Percentiles rank a stretch among this genome's conserved stretches.
phyloP scores from a whole-genome alignment of 805 yeast species.

The Myxozyma udenii region DNA sequence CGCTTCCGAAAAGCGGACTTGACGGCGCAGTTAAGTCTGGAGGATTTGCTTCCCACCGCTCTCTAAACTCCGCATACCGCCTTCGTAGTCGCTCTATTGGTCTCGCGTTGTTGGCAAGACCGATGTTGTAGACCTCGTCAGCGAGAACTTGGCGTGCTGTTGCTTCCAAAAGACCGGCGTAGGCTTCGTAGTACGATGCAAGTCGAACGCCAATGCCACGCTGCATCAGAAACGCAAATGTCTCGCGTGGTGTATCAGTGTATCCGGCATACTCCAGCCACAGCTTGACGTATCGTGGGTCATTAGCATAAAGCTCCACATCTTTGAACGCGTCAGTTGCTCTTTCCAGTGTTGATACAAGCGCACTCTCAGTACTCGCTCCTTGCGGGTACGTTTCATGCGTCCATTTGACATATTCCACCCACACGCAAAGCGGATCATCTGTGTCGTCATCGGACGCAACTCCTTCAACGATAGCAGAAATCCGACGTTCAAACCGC shows the following conservation, averaged over 20 bases:
- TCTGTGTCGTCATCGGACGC: constrained; percentile 59
- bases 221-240: constrained; percentile 66
- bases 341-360: constrained; percentile 62
- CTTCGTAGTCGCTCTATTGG: constrained; percentile 53
- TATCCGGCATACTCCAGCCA: constrained; percentile 78
- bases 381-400: constrained; percentile 59
- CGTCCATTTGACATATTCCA: constrained; percentile 77
- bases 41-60: constrained; percentile 39
- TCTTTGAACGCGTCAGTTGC: constrained; percentile 70
- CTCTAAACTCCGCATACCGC: constrained; percentile 46
- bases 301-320: constrained; percentile 67
- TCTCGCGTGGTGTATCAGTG: constrained; percentile 65
- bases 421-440: constrained; percentile 75
- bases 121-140: constrained; percentile 54
- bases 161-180: constrained; percentile 61
- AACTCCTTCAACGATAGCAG: constrained; percentile 37
- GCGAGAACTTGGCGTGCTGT: constrained; percentile 53
- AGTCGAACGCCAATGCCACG: constrained; percentile 66
- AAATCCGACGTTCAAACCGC: constrained; percentile 45
- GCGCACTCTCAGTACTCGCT: constrained; percentile 59
- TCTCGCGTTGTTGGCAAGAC: constrained; percentile 59
- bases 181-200: constrained; percentile 74
- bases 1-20: constrained; percentile 40
- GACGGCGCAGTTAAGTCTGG: constrained; percentile 36
- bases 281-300: constrained; percentile 70